phyloP scores from a whole-genome alignment of 345 rosid species.

The Mallotus nudiflorus region DNA sequence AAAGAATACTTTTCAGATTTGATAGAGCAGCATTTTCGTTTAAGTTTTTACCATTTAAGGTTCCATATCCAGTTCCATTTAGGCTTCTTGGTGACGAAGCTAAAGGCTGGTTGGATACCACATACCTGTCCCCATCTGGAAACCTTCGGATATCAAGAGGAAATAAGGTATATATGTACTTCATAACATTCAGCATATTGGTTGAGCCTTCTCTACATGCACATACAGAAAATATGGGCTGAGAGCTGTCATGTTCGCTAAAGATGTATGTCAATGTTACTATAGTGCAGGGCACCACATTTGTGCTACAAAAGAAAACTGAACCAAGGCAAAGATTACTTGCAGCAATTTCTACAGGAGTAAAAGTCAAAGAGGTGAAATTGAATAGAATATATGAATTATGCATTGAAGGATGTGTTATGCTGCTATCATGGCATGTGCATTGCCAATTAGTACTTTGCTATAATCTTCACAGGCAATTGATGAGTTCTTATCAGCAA shows the following conservation, averaged over 20 bases:
- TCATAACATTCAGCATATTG: too few relatives aligned
- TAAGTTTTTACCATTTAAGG: conserved; percentile 83
- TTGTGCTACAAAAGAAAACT: conserved; percentile 85
- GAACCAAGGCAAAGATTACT: conserved; percentile 79
- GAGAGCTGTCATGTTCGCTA: conserved; percentile 11
- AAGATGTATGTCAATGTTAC: conserved; percentile 25
- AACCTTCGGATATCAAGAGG: conserved; percentile 91
- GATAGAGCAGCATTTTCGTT: conserved; percentile 80
- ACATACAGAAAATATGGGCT: not conserved
- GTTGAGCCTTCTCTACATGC: not conserved
- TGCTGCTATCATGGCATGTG: not conserved
- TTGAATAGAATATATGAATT: not conserved
- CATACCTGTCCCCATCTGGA: conserved; percentile 81
- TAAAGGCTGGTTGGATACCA: conserved; percentile 89
- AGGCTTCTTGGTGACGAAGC: conserved; percentile 97
- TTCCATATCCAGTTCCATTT: conserved; percentile 96
- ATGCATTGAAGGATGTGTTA: too few relatives aligned
- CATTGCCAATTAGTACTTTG: not conserved
- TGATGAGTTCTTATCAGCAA: conserved; percentile 51
- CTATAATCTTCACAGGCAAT: conserved; percentile 63
- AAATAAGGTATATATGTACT: conserved; percentile 80
- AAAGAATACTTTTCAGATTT: conserved; percentile 66
- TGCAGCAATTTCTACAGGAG: conserved; percentile 63
- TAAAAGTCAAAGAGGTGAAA: conserved; percentile 58
- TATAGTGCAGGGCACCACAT: conserved; percentile 97